A percentile compares a stretch with the other conserved stretches of the same genome.
phyloP scores from a whole-genome alignment of 805 yeast genomes.

The Nakazawaea siamensis region DNA sequence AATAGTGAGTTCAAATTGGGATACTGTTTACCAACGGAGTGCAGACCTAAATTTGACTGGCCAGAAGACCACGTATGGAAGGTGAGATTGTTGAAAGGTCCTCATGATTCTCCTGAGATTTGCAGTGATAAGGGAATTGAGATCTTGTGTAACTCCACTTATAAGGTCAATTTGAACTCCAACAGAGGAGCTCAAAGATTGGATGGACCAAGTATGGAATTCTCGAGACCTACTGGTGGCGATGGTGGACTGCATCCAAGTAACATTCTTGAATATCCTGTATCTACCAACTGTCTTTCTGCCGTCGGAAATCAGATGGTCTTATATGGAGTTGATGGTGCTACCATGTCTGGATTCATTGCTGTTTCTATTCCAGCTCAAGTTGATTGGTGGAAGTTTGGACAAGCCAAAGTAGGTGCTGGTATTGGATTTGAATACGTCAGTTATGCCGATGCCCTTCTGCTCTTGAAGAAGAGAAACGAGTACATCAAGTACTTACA shows the following conservation, averaged over 20 bases:
- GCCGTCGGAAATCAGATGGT: constrained; percentile 19
- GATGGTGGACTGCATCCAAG: constrained; percentile 25
- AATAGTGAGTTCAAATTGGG: constrained; percentile 9
- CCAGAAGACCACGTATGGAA: constrained; percentile 14
- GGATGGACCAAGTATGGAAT: constrained; percentile 21
- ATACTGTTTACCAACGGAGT: constrained; percentile 13
- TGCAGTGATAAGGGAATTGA: constrained; percentile 17
- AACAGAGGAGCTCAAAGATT: constrained; percentile 22
- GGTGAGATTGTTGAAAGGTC: constrained; percentile 19
- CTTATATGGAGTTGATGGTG: constrained; percentile 23
- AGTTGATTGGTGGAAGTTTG: constrained; percentile 25
- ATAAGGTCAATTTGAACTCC: constrained; percentile 20
- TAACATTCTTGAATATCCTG: constrained; percentile 21
- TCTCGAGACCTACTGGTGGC: constrained; percentile 18
- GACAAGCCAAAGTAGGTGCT: constrained; percentile 22
- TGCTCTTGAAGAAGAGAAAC: constrained; percentile 19
- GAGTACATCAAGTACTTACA: constrained; percentile 13
- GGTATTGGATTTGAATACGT: constrained; percentile 15
- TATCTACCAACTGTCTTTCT: constrained; percentile 21
- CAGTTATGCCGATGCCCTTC: constrained; percentile 17
- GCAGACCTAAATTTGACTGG: constrained; percentile 13
- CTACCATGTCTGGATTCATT: constrained; percentile 21
- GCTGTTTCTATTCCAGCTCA: constrained; percentile 19
- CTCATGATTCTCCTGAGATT: constrained; percentile 22
- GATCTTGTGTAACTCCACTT: constrained; percentile 15